Evolutionary conservation across 176 grass and related monocot species (phyloP).

Genomic region (Cenchrus fungigraminus): DNA sequence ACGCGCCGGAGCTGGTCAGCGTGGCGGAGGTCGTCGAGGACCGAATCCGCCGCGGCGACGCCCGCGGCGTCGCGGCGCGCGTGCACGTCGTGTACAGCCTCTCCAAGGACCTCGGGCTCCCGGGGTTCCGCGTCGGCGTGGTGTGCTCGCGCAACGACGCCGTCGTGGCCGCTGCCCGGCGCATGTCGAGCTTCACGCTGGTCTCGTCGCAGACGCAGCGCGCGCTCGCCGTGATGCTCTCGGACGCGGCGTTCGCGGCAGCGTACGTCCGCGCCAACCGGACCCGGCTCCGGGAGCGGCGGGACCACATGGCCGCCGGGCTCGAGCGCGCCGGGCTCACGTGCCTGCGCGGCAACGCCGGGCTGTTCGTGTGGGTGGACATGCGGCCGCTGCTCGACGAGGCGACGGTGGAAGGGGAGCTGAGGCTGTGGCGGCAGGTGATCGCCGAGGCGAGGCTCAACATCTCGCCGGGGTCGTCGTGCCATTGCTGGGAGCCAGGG

Average conservation of each 20-base stretch:
- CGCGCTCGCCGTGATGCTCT: constrained; percentile 51
- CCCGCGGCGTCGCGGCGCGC: constrained; percentile 27
- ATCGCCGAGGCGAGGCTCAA: constrained; percentile 55
- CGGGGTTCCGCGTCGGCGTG: constrained; percentile 52
- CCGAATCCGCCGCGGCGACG: background rate
- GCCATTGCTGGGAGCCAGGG: constrained; percentile 58
- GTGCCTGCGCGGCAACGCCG: constrained; percentile 56
- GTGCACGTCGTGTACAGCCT: constrained; percentile 71
- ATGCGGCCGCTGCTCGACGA: constrained; percentile 47
- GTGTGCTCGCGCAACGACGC: constrained; percentile 59
- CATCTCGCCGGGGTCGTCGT: constrained; percentile 55
- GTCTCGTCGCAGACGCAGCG: constrained; percentile 67
- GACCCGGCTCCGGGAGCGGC: constrained; percentile 42
- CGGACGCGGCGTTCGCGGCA: constrained; percentile 46
- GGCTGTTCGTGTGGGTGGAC: constrained; percentile 67
- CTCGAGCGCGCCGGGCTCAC: constrained; percentile 40
- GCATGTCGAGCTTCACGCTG: constrained; percentile 73
- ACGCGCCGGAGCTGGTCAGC: constrained; percentile 46
- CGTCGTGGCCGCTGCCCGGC: constrained; percentile 53
- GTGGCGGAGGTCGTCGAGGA: constrained; percentile 49
- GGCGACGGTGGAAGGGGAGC: constrained; percentile 43
- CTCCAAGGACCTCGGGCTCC: constrained; percentile 63
- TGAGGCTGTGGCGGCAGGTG: constrained; percentile 53
- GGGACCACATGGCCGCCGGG: constrained; percentile 35
- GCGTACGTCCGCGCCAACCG: constrained; percentile 54